These are phyloP conservation scores for Avena insularis DNA, from an alignment of 176 grass and related monocot species.

Conservation along the genomic window DNA sequence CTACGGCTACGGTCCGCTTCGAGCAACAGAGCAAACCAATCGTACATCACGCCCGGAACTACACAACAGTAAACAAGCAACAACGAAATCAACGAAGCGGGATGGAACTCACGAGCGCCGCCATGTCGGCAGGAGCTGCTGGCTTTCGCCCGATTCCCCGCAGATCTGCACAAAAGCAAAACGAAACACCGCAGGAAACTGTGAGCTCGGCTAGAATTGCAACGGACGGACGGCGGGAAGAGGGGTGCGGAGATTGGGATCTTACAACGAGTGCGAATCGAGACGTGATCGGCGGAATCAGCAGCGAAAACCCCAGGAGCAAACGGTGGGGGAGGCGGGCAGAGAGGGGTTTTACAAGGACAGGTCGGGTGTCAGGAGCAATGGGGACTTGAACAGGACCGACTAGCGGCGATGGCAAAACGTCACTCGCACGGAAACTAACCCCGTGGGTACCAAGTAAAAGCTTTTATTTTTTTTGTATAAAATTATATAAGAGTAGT, in stretches of 20 bases:
- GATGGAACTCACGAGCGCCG: constrained; percentile 44
- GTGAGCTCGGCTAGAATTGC: neutral
- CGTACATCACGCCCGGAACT: neutral
- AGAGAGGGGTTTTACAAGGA: too few relatives aligned
- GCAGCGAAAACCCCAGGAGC: too few relatives aligned
- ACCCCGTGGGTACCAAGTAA: too few relatives aligned
- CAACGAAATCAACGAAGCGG: neutral
- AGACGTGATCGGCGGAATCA: too few relatives aligned
- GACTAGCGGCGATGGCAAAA: too few relatives aligned
- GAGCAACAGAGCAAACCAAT: neutral
- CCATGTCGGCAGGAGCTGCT: constrained; percentile 38
- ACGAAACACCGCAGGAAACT: neutral
- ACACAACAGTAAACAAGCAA: neutral
- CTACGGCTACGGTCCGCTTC: neutral
- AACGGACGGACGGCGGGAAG: neutral
- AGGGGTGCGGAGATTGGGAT: too few relatives aligned
- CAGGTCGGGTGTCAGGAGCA: too few relatives aligned
- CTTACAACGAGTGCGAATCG: neutral
- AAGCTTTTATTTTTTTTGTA: too few relatives aligned
- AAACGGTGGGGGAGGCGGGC: too few relatives aligned
- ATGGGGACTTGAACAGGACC: too few relatives aligned
- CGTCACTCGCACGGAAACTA: too few relatives aligned
- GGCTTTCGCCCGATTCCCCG: neutral
- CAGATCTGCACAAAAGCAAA: constrained; percentile 18
- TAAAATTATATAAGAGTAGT: too few relatives aligned